Base-by-base conservation (phyloP, 2,329 filamentous ascomycete genomes). In the Colletotrichum coccodes region DNA sequence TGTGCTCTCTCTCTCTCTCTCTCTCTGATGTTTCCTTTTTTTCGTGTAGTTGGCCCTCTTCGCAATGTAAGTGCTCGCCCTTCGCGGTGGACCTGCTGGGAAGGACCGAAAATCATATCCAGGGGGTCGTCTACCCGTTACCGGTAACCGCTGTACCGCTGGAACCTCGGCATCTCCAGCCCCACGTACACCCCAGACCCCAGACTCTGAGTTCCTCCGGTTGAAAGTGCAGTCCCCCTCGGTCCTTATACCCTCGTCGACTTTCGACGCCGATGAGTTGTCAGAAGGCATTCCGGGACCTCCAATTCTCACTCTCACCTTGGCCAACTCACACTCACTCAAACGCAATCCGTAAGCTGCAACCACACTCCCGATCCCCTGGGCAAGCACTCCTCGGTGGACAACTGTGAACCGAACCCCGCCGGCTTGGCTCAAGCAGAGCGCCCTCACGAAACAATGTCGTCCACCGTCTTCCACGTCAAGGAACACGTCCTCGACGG, bases 401-500 rank as follows among this genome's bases (percentile, higher is more conserved):
- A n/a, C n/a, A n/a, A n/a, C n/a, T n/a, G n/a, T n/a, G n/a, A n/a
- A n/a, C n/a, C n/a, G 8, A 36, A n/a, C 9, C 56, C 26, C 53
- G 30, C 28, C 44, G 44, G 23, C n/a, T n/a, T n/a, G 6, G 28
- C 26, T 16, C 26, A 18, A 3, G 26, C 6, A 21, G 3, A n/a
- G 9, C 3, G 14, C n/a, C 21, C 12, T n/a, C n/a, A n/a, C 44
- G n/a, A 46, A 46, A 26, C 46, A 47, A 81, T 80, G 75, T 63
- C 62, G 32, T 73, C 80, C 1, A 79, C 79, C 59, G 75, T 79
- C 64, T 94, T 93, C 81, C 81, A 87, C 71, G 82, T 97, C 73
- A 87, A 89, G 71, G 91, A 96, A 78, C 94, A 97, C 82, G 84
- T 86, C 49, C 79, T 97, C 72, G 87, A 90, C 63, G 89, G 89